These are phyloP conservation scores for Talaromyces verruculosus DNA, from an alignment of 2,329 filamentous ascomycete species.

Conservation along the genomic window DNA sequence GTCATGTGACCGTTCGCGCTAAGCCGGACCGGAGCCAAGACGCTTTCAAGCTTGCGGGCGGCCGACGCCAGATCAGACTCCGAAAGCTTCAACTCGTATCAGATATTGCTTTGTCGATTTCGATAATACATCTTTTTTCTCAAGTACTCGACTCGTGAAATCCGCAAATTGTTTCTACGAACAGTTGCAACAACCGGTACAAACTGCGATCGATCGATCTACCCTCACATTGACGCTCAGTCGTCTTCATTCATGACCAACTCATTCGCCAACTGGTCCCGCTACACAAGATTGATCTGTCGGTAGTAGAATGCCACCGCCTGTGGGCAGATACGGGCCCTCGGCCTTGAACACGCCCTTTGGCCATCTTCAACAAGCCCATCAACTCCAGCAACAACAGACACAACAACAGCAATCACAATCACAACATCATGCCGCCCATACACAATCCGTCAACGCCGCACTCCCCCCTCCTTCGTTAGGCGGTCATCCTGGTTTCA, in stretches of 20 bases:
- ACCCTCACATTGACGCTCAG: conserved; percentile 3
- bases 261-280: conserved; percentile 23
- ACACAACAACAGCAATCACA: conserved; percentile 47
- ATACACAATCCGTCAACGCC: conserved; percentile 48
- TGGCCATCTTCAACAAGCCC: conserved; percentile 55
- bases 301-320: conserved; percentile 55
- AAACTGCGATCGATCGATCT: conserved; percentile 11
- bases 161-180: background rate
- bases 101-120: background rate
- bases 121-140: background rate
- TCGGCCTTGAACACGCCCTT: conserved; percentile 61
- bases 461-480: conserved; percentile 59
- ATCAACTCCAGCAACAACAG: conserved; percentile 49
- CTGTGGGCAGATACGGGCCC: conserved; percentile 58
- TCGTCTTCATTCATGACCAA: conserved; percentile 26
- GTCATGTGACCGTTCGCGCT: conserved; percentile 28
- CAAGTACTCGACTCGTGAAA: background rate
- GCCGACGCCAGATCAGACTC: conserved; percentile 15
- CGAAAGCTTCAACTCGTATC: conserved; percentile 13
- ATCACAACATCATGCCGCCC: conserved; percentile 41
- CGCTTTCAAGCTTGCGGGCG: conserved; percentile 17
- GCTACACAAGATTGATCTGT: conserved; percentile 22
- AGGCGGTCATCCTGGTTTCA: conserved; percentile 68
- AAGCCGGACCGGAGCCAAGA: conserved; percentile 28
- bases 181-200: background rate